Conservation (phyloP, 345 rosid genomes). For the Linum usitatissimum region DNA sequence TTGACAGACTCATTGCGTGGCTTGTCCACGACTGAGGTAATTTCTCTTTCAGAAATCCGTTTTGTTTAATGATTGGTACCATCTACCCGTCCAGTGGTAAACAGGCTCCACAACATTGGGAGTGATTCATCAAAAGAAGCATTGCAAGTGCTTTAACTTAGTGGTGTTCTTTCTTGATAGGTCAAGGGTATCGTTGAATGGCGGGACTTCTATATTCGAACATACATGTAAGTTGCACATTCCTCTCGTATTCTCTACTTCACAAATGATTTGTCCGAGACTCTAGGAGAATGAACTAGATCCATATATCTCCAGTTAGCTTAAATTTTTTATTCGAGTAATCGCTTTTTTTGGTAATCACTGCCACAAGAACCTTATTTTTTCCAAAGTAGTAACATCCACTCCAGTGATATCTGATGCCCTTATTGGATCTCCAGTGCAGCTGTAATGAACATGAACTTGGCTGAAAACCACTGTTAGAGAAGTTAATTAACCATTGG, state of each 20-base stretch:
- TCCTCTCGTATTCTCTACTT: neutral
- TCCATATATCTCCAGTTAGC: neutral
- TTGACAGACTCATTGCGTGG: constrained; percentile 69
- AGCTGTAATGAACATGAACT: neutral
- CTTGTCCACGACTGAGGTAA: constrained; percentile 75
- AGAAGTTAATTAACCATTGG: too few relatives aligned
- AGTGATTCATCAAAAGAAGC: too few relatives aligned
- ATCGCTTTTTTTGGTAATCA: neutral
- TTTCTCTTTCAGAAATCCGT: constrained; percentile 2
- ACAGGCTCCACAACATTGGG: neutral
- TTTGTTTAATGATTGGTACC: neutral
- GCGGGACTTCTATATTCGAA: constrained; percentile 76
- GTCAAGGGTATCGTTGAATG: constrained; percentile 88
- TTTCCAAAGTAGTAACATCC: neutral
- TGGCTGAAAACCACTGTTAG: neutral
- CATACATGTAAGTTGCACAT: constrained; percentile 55
- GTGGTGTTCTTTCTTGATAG: constrained; percentile 23
- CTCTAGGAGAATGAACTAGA: neutral
- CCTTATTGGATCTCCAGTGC: neutral
- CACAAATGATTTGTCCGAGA: neutral
- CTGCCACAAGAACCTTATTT: neutral
- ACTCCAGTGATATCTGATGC: neutral
- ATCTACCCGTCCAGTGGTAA: neutral
- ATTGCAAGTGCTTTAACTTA: neutral
- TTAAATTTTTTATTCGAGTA: neutral